Base-by-base conservation (phyloP, 169 alveolate genomes). In the Eimeria brunetti region DNA sequence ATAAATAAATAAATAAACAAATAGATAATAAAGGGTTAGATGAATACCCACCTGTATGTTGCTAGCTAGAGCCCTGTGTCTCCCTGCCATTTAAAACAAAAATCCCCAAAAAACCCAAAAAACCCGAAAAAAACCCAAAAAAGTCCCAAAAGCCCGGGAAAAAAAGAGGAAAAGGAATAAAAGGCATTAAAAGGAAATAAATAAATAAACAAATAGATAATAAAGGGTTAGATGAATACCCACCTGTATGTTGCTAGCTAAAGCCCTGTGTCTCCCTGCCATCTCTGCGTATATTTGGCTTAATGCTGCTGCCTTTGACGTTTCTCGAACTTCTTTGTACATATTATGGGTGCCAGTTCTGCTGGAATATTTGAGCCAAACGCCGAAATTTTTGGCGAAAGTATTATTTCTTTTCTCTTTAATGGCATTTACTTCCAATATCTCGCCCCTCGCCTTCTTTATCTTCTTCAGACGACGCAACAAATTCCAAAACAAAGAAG, bases 321-420 rank as follows among this genome's bases (percentile, higher is more conserved):
- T 94, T 96, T 99, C 99, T 97, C 99, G 98, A 98, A 97, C 99
- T 98, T 99, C 99, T 98, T 99, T 99, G 98, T 99, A 99, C 99
- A 99, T 99, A 98, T 99, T 99, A 97, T 99, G 99, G 86, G 99
- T 98, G 92, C 99, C 99, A 75, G 99, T 99, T 96, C 99, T 99
- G 96, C 99, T 98, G 97, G 99, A 98, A 97, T 99, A 99, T 94
- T 99, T 98, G 94, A 99, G 97, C 98, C 99, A 98, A 86, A 99
- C 98, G 76, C 99, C 99, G 97, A 98, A 99, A 98, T 99, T 99
- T 98, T 99, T 98, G 88, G 98, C 99, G 94, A 96, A 96, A 71
- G 98, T 97, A 46, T 99, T 98, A n/a, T n/a, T n/a, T 95, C 98
- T 96, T 95, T 97, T 98, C 96, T 99, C 99, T 80, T 94, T 89